Evolutionary conservation across 306 rosid species (phyloP), one percentile per base, ranked within the genome.

Genomic region (Prunus dulcis): DNA sequence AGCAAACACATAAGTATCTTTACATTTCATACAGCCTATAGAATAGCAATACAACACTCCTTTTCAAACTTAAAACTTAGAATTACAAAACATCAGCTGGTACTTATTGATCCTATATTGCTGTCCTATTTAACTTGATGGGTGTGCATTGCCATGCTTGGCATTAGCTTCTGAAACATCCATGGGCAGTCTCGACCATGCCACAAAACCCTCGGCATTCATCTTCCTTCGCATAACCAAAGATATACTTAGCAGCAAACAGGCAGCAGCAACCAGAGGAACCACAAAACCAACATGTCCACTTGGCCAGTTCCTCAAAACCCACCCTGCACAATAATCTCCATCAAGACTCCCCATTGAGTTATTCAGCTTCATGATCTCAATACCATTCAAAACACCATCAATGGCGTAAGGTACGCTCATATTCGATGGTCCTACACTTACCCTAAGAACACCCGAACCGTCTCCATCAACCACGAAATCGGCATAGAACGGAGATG

Each of bases 401-500:
- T 74, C 87, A 20, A 84, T 41, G 30, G 80, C 88, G 61, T 88
- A 70, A 0, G 92, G 64, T 43, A 86, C 13, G 64, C 97, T 92
- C 28, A 2, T 65, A 32, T 72, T 83, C 0, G 97, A 90, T 34
- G 90, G 96, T 53, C 97, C 99, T 12, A 92, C 64, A 32, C 81
- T 65, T 19, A 92, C 86, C 34, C 67, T 87, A 81, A 92, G 52
- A 20, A 68, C 72, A 77, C 80, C 89, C 0, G 53, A 38, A 27
- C 58, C 69, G 20, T 70, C 84, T 19, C 84, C 90, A 86, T 84
- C 97, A 15, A 92, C 97, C 60, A 92, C 85, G 22, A 86, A 90
- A 76, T 92, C 98, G 0, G 85, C 86, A 62, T 90, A 95, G 53
- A 79, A 85, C 0, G 98, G 97, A 3, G 97, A 78, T 56, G 97